Evolutionary conservation across 2,329 filamentous ascomycete genomes (phyloP).

Genomic region (Pestalotiopsis sp.): DNA sequence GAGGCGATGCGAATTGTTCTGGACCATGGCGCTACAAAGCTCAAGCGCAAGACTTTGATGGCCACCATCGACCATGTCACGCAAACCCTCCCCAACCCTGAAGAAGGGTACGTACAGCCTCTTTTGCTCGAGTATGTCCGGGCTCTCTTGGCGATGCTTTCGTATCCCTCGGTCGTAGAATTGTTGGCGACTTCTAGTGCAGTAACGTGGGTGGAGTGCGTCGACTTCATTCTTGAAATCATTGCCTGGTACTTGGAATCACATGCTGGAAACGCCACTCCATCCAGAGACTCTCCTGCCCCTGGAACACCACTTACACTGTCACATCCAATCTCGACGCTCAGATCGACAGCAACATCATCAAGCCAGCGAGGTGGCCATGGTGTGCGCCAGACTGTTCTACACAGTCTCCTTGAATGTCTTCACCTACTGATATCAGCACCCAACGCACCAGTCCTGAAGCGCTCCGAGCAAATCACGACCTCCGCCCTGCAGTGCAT

Average conservation of each 20-base stretch:
- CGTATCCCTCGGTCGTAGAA: slow-evolving; percentile 77
- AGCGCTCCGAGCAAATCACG: slow-evolving; percentile 59
- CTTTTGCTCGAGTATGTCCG: slow-evolving; percentile 80
- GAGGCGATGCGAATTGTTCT: slow-evolving; percentile 73
- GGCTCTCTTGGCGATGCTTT: slow-evolving; percentile 70
- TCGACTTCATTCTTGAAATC: slow-evolving; percentile 71
- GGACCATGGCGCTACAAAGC: slow-evolving; percentile 65
- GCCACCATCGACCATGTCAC: slow-evolving; percentile 81
- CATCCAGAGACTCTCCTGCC: slow-evolving; percentile 50
- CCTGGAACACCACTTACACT: slow-evolving; percentile 36
- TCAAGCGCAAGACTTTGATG: slow-evolving; percentile 78
- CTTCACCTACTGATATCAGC: slow-evolving; percentile 65
- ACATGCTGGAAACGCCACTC: slow-evolving; percentile 36
- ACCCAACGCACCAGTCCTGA: slow-evolving; percentile 68
- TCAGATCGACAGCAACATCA: slow-evolving; percentile 29
- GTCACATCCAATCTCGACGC: slow-evolving; percentile 31
- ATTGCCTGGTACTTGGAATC: slow-evolving; percentile 56
- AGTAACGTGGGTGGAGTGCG: slow-evolving; percentile 68
- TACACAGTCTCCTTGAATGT: slow-evolving; percentile 64
- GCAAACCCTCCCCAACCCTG: slow-evolving; percentile 66
- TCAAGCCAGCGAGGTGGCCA: slow-evolving; percentile 19
- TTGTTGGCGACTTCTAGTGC: slow-evolving; percentile 62
- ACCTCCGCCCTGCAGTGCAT: slow-evolving; percentile 63
- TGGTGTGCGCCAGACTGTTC: slow-evolving; percentile 36
- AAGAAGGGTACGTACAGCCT: slow-evolving; percentile 67